Conservation (phyloP, 441 rosid genomes). For the Hura crepitans region DNA sequence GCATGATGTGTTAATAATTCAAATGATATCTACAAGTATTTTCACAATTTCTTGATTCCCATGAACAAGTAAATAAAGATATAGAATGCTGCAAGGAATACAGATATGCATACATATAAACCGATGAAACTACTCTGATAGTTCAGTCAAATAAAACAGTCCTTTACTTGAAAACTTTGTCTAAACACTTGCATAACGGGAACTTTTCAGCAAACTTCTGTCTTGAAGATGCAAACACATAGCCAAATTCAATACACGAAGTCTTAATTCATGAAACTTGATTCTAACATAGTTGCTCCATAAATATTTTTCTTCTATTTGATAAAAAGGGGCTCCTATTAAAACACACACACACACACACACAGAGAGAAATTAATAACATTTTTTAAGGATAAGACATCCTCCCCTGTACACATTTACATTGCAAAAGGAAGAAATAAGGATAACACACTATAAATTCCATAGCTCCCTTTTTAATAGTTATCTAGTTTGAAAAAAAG, state of each 20-base stretch:
- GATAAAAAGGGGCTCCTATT: neutral
- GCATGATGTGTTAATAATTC: neutral
- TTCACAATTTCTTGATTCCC: neutral
- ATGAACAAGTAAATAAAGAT: neutral
- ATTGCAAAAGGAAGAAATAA: neutral
- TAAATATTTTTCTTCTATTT: neutral
- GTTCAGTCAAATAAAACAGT: neutral
- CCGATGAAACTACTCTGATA: neutral
- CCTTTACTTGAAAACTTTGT: neutral
- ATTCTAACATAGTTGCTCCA: neutral
- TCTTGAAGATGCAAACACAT: neutral
- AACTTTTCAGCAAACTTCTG: slow-evolving; percentile 1
- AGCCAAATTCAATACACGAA: neutral
- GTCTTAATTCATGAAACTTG: neutral
- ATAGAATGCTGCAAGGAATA: neutral
- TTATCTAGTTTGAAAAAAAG: neutral
- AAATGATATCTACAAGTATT: neutral
- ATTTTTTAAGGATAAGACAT: neutral
- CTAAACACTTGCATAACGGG: neutral
- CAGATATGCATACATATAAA: neutral
- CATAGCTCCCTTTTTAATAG: neutral
- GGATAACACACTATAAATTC: neutral
- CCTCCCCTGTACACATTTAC: neutral
- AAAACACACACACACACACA: too few relatives aligned
- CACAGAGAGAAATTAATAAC: neutral